A percentile compares a stretch with the other conserved stretches of the same genome.
Evolutionary conservation across 2,329 filamentous ascomycete species (phyloP).

Genomic region (Trichoderma semiorbis): DNA sequence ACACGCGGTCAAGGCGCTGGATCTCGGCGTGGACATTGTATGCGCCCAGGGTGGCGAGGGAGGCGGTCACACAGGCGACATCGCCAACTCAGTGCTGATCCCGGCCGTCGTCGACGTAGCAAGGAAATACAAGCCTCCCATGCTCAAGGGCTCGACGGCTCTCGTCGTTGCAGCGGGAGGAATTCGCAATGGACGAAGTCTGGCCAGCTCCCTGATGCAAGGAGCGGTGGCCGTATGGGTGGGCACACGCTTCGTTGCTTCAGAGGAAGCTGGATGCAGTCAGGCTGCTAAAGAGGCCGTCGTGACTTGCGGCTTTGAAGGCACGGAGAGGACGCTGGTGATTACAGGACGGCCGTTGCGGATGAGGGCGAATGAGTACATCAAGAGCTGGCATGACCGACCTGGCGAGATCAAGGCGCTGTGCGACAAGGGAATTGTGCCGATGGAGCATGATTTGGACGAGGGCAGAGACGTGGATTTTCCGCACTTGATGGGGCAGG

Average conservation of each 20-base stretch:
- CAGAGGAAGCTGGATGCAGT: slow-evolving; percentile 75
- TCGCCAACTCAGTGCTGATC: slow-evolving; percentile 81
- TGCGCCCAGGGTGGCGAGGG: slow-evolving; percentile 93
- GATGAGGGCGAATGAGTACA: slow-evolving; percentile 78
- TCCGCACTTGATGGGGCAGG: slow-evolving; percentile 92
- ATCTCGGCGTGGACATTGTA: slow-evolving; percentile 83
- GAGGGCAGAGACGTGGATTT: slow-evolving; percentile 77
- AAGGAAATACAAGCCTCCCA: slow-evolving; percentile 62
- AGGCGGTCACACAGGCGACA: slow-evolving; percentile 86
- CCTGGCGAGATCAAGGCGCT: slow-evolving; percentile 73
- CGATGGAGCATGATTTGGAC: slow-evolving; percentile 78
- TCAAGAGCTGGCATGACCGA: slow-evolving; percentile 73
- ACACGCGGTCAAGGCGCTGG: slow-evolving; percentile 84
- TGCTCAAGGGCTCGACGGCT: slow-evolving; percentile 66
- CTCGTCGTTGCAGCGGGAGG: slow-evolving; percentile 88
- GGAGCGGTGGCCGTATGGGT: slow-evolving; percentile 91
- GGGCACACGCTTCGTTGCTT: slow-evolving; percentile 86
- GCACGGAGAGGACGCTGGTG: slow-evolving; percentile 79
- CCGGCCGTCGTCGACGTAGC: slow-evolving; percentile 86
- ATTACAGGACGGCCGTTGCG: slow-evolving; percentile 77
- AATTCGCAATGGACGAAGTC: slow-evolving; percentile 74
- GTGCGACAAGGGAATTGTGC: slow-evolving; percentile 73
- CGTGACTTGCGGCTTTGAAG: slow-evolving; percentile 72
- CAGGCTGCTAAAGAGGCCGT: slow-evolving; percentile 81
- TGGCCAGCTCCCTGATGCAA: slow-evolving; percentile 82